These are phyloP conservation scores for Theobroma cacao DNA, from an alignment of 345 rosid genomes.

Conservation along the genomic window DNA sequence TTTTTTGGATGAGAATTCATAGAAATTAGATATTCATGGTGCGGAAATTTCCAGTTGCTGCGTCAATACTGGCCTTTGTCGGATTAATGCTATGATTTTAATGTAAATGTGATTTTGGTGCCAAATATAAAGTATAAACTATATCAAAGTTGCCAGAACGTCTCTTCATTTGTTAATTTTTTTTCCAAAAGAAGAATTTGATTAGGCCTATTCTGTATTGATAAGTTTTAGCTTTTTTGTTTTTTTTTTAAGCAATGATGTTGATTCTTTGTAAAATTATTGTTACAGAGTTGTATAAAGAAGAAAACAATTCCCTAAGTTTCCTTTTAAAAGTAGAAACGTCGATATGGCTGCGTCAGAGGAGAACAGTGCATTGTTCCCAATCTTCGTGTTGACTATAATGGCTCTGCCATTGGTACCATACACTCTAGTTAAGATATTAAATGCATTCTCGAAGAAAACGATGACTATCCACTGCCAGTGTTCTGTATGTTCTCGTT, in stretches of 20 bases:
- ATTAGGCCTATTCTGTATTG: neutral
- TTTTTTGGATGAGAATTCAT: neutral
- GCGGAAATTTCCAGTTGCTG: neutral
- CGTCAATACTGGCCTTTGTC: neutral
- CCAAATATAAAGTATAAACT: neutral
- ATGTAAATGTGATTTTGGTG: neutral
- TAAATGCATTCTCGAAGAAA: slow-evolving; percentile 66
- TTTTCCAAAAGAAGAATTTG: neutral
- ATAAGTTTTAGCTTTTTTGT: neutral
- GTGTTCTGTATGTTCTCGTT: slow-evolving; percentile 71
- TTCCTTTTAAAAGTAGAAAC: slow-evolving; percentile 18
- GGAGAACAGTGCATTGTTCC: slow-evolving; percentile 87
- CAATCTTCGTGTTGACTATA: slow-evolving; percentile 89
- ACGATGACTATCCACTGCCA: slow-evolving; percentile 74
- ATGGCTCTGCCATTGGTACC: slow-evolving; percentile 96
- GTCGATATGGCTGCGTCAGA: slow-evolving; percentile 79
- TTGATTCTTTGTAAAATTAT: slow-evolving; percentile 1
- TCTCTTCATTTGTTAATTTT: neutral
- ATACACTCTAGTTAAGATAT: slow-evolving; percentile 66
- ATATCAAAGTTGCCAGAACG: neutral
- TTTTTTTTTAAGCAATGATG: neutral
- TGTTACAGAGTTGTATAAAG: neutral
- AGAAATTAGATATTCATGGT: neutral
- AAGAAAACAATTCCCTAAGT: neutral
- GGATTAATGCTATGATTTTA: neutral